Base-by-base conservation (phyloP, 495 filamentous ascomycete genomes). In the Platismatia glauca region DNA sequence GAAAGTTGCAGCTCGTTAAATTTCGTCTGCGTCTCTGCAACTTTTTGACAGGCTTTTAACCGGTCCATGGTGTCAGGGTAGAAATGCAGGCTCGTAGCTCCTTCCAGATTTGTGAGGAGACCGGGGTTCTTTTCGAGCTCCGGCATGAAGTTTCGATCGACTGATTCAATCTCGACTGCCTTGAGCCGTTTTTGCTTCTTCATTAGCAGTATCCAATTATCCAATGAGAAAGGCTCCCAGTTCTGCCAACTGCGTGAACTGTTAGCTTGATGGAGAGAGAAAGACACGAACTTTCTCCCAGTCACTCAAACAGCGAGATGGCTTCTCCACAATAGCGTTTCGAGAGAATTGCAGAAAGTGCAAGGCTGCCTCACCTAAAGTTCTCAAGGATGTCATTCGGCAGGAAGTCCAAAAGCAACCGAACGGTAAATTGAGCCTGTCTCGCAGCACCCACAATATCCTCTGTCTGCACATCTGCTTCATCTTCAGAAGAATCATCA, bases 221-320 rank as follows among this genome's bases (percentile, higher is more conserved):
- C 62, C 44, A 64, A 44, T 31, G 62, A 58, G 16, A 64, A 64
- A 18, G 62, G 62, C 37, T 64, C 62, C 62, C 62, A 64, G 38
- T 55, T 59, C 29, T 64, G 62, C 62, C 62, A 64, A 41, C 62
- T 64, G 16, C 33, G 27, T 22, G 48, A 3, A n/a, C 20, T 41
- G 8, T 58, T 16, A 63, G 61, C 46, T 27, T 41, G 27, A 48
- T 43, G 11, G 31, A 44, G 20, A 20, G 4, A 1, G 12, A 20
- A 52, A 1, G n/a, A 52, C 16, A 18, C 13, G 11, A 12, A 39
- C 9, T 9, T 31, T 3, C 8, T 33, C 50, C 50, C 33, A 8
- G 43, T 29, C 18, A 16, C 11, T 55, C 15, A n/a, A 9, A 27
- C 39, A 58, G 37, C 38, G 38, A 31, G 27, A 44, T 11, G 7